Base-by-base conservation (phyloP, 140 eudicot genomes). In the Erigeron philadelphicus region DNA sequence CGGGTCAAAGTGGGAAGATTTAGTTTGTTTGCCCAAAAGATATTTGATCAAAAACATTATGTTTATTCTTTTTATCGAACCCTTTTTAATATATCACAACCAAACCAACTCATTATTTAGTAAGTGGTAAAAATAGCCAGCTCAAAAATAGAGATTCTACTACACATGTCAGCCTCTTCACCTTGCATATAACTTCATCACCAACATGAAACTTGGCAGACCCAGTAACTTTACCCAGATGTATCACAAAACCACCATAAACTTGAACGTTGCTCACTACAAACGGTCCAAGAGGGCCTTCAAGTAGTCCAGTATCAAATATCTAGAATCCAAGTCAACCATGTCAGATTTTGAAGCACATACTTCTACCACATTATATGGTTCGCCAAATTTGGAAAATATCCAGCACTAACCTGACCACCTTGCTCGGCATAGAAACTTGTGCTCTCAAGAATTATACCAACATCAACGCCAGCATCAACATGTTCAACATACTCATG, bases 361-460 rank as follows among this genome's bases (percentile, higher is more conserved):
- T 9, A 15, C 23, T 6, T 63, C 64, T 57, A 73, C 23, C 11
- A 50, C 10, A 17, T 17, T 6, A 3, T 45, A 48, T 25, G 59
- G 59, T 25, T 8, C 52, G 38, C 15, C 7, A 6, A 35, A 4
- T 52, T 61, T 68, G 46, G 42, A n/a, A n/a, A 17, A 64, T 63
- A 56, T 23, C 4, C 62, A 62, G 59, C 75, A 69, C 82, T 66
- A 77, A 94, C 99, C 99, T 94, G 99, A 75, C 99, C 99, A 83
- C 99, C 99, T 89, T 94, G 99, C 76, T 94, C 99, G 68, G 99
- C 97, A 82, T 94, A 94, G 68, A 94, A 94, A 67, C 95, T 85
- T n/a, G 99, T 94, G 67, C 84, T 84, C 70, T 89, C 89, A 55
- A 94, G 85, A 70, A 94, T 71, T 65, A 94, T 63, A 68, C 99